These are phyloP conservation scores for Citrus trifoliata DNA, from an alignment of 345 rosid genomes.

Conservation along the genomic window DNA sequence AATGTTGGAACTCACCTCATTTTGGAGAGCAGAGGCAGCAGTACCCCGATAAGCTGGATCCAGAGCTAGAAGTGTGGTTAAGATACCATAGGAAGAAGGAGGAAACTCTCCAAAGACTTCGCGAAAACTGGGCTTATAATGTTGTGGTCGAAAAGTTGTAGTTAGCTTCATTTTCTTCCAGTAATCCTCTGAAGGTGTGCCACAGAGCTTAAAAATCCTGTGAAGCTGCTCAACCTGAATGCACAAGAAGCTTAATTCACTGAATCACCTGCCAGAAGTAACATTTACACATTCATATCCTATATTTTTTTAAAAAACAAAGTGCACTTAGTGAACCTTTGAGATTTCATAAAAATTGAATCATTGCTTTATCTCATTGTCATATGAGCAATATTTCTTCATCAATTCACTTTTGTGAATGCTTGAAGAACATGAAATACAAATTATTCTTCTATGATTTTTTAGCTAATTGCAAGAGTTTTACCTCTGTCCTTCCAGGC, in stretches of 20 bases:
- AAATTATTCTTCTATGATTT: background rate
- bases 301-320: background rate
- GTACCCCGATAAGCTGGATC: constrained; percentile 73
- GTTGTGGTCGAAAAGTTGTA: constrained; percentile 66
- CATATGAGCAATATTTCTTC: background rate
- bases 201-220: constrained; percentile 83
- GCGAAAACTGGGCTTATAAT: constrained; percentile 62
- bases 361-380: background rate
- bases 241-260: constrained; percentile 15
- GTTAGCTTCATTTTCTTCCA: constrained; percentile 72
- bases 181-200: constrained; percentile 77
- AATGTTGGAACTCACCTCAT: constrained; percentile 37
- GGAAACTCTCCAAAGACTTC: constrained; percentile 68
- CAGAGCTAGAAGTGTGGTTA: constrained; percentile 58
- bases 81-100: constrained; percentile 45
- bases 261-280: constrained; percentile 15
- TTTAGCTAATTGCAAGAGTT: background rate
- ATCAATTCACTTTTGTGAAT: background rate
- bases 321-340: background rate
- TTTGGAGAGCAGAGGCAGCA: constrained; percentile 63
- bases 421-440: background rate
- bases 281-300: background rate
- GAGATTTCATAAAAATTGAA: background rate
- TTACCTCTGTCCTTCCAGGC: constrained; percentile 94
- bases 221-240: constrained; percentile 89